phyloP scores from a whole-genome alignment of 768 basidiomycete genomes.

The Tephrocybe sp. region DNA sequence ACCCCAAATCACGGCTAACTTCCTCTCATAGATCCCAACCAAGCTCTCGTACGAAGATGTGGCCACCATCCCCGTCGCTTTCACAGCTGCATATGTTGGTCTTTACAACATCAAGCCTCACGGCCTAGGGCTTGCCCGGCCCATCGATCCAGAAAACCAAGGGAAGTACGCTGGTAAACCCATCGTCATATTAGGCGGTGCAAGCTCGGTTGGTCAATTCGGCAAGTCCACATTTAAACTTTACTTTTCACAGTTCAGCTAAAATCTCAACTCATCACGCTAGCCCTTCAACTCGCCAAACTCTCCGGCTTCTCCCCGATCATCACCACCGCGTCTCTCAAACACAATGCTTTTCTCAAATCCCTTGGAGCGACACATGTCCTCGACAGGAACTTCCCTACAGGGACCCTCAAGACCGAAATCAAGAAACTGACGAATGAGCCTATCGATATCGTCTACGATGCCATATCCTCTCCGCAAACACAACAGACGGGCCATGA shows the following conservation, averaged over 20 bases:
- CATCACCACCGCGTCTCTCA: constrained; percentile 35
- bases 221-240: constrained; percentile 14
- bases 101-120: constrained; percentile 26
- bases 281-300: constrained; percentile 37
- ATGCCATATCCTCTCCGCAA: constrained; percentile 20
- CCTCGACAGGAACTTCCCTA: constrained; percentile 25
- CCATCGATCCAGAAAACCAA: constrained; percentile 19
- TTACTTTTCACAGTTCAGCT: neutral
- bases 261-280: neutral
- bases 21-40: constrained; percentile 29
- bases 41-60: constrained; percentile 37
- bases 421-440: constrained; percentile 22
- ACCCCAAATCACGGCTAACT: neutral
- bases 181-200: constrained; percentile 27
- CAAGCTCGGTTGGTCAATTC: constrained; percentile 26
- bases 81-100: constrained; percentile 34
- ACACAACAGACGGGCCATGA: constrained; percentile 24
- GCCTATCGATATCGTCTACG: constrained; percentile 23
- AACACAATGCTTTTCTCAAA: constrained; percentile 28
- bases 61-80: constrained; percentile 35
- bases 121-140: constrained; percentile 24
- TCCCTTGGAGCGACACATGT: constrained; percentile 36
- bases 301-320: constrained; percentile 39
- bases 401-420: constrained; percentile 16
- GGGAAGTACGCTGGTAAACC: constrained; percentile 29